Conservation (phyloP, 2,329 filamentous ascomycete species). For the Graphilbum ipis-grandicollis region DNA sequence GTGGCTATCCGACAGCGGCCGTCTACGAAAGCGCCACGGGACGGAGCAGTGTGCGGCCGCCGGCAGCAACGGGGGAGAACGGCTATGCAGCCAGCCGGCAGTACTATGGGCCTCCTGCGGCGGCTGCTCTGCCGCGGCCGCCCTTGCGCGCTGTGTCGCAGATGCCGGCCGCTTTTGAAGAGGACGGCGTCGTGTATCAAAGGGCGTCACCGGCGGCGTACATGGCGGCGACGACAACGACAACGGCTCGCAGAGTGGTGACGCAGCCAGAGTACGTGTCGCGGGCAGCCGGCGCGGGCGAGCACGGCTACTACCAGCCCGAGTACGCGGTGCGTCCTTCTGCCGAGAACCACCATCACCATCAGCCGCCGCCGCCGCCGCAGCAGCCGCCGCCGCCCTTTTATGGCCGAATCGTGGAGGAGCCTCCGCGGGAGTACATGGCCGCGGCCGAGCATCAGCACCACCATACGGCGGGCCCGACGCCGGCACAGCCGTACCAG, state of each 20-base stretch:
- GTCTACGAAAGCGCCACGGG: too few relatives aligned
- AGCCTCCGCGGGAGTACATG: neutral
- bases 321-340: conserved; percentile 37
- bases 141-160: conserved; percentile 30
- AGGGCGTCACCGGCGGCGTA: conserved; percentile 30
- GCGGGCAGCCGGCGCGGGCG: conserved; percentile 33
- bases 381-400: conserved; percentile 1
- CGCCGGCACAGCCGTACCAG: conserved; percentile 14
- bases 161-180: conserved; percentile 30
- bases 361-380: neutral
- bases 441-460: too few relatives aligned
- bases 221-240: conserved; percentile 11
- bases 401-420: too few relatives aligned
- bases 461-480: too few relatives aligned
- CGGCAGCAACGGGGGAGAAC: too few relatives aligned
- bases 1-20: too few relatives aligned
- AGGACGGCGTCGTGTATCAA: conserved; percentile 31
- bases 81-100: too few relatives aligned
- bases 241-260: conserved; percentile 33
- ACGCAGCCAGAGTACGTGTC: conserved; percentile 49
- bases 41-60: too few relatives aligned
- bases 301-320: conserved; percentile 31
- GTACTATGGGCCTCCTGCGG: neutral
- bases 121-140: neutral
- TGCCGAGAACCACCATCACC: too few relatives aligned